Evolutionary conservation across 768 basidiomycete species (phyloP).

Genomic region (Lactarius sp.): DNA sequence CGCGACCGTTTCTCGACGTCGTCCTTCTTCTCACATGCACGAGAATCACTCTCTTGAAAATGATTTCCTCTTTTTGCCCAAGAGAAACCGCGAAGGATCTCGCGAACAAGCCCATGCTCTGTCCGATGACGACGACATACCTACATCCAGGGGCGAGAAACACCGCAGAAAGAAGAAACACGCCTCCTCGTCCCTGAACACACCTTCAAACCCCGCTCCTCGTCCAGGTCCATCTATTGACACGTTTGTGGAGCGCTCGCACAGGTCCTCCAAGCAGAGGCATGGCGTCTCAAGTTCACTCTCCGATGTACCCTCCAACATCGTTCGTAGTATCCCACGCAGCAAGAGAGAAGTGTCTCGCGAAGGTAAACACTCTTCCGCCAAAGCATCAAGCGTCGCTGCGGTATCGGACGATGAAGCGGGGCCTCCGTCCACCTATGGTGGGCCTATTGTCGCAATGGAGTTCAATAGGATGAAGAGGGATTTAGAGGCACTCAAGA

Average conservation of each 20-base stretch:
- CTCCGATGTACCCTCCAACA: constrained; percentile 1
- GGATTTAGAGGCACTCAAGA: constrained; percentile 55
- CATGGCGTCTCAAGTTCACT: constrained; percentile 20
- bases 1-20: background rate
- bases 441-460: constrained; percentile 39
- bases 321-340: background rate
- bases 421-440: constrained; percentile 25
- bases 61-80: constrained; percentile 15
- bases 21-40: constrained; percentile 12
- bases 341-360: constrained; percentile 10
- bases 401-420: constrained; percentile 18
- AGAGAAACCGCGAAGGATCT: constrained; percentile 16
- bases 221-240: constrained; percentile 12
- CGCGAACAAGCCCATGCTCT: constrained; percentile 5
- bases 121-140: constrained; percentile 22
- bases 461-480: constrained; percentile 53
- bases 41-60: constrained; percentile 3
- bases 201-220: constrained; percentile 4
- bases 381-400: background rate
- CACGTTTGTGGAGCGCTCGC: constrained; percentile 8
- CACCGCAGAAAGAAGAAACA: constrained; percentile 22
- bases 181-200: background rate
- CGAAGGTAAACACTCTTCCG: constrained; percentile 6
- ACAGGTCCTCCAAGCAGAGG: constrained; percentile 12
- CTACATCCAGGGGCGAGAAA: constrained; percentile 10